Conservation (phyloP, 75 land plant genomes). For the Selaginella tamariscina region DNA sequence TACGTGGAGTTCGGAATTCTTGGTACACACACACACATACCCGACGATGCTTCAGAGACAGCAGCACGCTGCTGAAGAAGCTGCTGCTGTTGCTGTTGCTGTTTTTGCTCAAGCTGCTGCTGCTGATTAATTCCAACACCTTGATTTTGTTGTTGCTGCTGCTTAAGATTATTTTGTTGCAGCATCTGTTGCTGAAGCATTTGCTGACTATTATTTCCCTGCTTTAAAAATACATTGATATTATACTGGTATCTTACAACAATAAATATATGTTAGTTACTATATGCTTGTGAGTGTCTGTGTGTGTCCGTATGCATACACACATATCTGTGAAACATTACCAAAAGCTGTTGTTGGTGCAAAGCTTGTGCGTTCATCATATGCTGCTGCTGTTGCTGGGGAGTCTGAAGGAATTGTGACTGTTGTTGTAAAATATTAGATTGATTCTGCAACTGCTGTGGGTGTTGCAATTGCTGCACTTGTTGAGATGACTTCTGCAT, state of each 20-base stretch:
- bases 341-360: not conserved
- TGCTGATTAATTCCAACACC: not conserved
- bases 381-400: constrained; percentile 20
- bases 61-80: not conserved
- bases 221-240: too few relatives aligned
- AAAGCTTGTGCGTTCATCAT: not conserved
- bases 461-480: constrained; percentile 29
- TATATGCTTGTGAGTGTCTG: too few relatives aligned
- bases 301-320: too few relatives aligned
- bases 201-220: not conserved
- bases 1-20: too few relatives aligned
- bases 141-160: not conserved
- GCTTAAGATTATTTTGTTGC: not conserved
- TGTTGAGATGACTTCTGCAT: not conserved
- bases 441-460: constrained; percentile 28
- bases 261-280: too few relatives aligned
- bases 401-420: constrained; percentile 38
- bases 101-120: too few relatives aligned
- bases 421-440: constrained; percentile 35
- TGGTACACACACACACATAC: constrained; percentile 20
- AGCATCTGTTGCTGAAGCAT: constrained; percentile 1
- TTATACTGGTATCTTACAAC: too few relatives aligned
- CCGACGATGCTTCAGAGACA: constrained; percentile 37
- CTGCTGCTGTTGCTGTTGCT: not conserved
- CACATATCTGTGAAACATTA: too few relatives aligned